phyloP scores from a whole-genome alignment of 148 eudicot genomes.

The Talinum fruticosum region DNA sequence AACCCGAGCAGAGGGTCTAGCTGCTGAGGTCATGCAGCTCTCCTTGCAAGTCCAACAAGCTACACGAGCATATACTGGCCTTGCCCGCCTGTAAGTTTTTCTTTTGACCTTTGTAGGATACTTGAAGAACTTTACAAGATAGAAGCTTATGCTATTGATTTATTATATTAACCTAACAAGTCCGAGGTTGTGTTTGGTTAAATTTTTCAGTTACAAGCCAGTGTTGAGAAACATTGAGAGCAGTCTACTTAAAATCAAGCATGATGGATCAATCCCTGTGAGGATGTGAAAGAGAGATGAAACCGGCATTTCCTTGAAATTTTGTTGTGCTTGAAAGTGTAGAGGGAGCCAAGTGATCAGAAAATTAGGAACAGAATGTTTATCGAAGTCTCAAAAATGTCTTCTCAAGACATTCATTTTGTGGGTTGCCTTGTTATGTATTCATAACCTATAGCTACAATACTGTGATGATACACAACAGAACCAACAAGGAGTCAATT shows the following conservation, averaged over 20 bases:
- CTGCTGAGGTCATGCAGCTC: conserved; percentile 88
- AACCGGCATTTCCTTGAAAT: neutral
- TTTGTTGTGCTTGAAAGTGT: neutral
- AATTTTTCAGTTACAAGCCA: conserved; percentile 73
- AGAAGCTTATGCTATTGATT: neutral
- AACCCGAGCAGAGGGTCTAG: conserved; percentile 78
- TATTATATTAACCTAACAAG: neutral
- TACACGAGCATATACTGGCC: conserved; percentile 70
- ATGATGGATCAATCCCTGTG: conserved; percentile 55
- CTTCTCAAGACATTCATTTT: neutral
- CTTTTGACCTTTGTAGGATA: neutral
- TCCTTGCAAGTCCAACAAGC: conserved; percentile 86
- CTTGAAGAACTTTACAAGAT: neutral
- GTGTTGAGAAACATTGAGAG: conserved; percentile 84
- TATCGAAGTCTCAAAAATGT: neutral
- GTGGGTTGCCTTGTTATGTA: neutral
- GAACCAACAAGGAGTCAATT: neutral
- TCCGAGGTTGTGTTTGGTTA: neutral
- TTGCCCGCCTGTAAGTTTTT: conserved; percentile 74
- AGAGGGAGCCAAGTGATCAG: neutral
- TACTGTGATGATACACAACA: neutral
- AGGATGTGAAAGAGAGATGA: conserved; percentile 30
- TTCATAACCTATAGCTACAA: neutral
- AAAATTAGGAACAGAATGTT: neutral
- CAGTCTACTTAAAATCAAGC: conserved; percentile 83